Percentiles rank a stretch among this genome's conserved stretches.
Conservation (phyloP, 257 asterid genomes). For the Solanum peruvianum region DNA sequence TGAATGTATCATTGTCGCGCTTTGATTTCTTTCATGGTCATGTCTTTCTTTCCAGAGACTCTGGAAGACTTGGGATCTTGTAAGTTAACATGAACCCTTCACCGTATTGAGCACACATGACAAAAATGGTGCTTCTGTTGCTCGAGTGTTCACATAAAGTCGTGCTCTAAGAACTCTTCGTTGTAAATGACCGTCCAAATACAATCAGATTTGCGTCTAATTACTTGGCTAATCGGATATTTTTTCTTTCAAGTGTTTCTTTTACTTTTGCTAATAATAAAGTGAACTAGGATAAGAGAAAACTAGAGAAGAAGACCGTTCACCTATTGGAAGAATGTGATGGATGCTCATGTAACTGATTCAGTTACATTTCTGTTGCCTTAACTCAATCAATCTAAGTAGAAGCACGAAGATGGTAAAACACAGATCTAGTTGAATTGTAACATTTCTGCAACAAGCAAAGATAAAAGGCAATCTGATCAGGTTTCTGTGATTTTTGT, state of each 20-base stretch:
- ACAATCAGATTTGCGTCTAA: neutral
- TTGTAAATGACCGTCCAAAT: neutral
- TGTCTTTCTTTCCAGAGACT: constrained; percentile 57
- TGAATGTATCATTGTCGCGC: constrained; percentile 69
- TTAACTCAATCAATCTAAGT: neutral
- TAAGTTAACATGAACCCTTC: constrained; percentile 27
- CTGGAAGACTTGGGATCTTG: constrained; percentile 94
- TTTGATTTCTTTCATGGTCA: constrained; percentile 92
- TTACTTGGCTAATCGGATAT: neutral
- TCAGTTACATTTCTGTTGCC: neutral
- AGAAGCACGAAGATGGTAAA: neutral
- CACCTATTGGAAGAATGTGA: neutral
- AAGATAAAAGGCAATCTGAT: neutral
- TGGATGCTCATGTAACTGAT: neutral
- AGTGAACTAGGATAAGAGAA: neutral
- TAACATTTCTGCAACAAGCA: neutral
- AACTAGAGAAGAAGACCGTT: neutral
- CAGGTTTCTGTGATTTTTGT: neutral
- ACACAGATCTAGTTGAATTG: neutral
- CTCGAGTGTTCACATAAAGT: neutral
- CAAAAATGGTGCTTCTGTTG: neutral
- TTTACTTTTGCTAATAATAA: neutral
- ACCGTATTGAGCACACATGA: neutral
- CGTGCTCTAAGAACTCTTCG: neutral
- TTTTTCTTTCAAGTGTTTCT: neutral